phyloP scores from a whole-genome alignment of 306 rosid species.

The Prunus davidiana region DNA sequence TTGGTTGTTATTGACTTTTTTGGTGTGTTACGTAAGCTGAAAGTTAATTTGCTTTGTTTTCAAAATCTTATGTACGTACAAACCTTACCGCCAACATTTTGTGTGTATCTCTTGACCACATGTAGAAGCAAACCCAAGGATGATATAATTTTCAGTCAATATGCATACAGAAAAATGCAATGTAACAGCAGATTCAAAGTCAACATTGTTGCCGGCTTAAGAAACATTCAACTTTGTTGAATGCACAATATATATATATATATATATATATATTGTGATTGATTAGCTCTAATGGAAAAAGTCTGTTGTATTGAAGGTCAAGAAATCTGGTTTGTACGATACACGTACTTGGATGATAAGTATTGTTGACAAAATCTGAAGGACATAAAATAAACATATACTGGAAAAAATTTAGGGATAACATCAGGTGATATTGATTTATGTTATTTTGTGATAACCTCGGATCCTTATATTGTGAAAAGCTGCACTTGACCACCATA shows the following conservation, averaged over 20 bases:
- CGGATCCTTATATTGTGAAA: too few species aligned
- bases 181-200: background rate
- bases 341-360: background rate
- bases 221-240: background rate
- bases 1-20: slow-evolving; percentile 10
- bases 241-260: background rate
- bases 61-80: background rate
- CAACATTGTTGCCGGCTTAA: background rate
- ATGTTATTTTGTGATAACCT: too few species aligned
- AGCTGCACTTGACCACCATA: too few species aligned
- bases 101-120: background rate
- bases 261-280: too few species aligned
- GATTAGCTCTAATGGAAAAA: too few species aligned
- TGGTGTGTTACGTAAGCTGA: background rate
- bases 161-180: background rate
- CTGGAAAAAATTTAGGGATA: too few species aligned
- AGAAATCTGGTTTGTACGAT: background rate
- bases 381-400: too few species aligned
- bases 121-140: background rate
- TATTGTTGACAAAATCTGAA: too few species aligned
- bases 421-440: too few species aligned
- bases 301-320: background rate
- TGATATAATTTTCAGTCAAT: background rate
- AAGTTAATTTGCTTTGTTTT: background rate
- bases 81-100: background rate